Conservation (phyloP, 148 eudicot genomes). For the Chenopodium album region DNA sequence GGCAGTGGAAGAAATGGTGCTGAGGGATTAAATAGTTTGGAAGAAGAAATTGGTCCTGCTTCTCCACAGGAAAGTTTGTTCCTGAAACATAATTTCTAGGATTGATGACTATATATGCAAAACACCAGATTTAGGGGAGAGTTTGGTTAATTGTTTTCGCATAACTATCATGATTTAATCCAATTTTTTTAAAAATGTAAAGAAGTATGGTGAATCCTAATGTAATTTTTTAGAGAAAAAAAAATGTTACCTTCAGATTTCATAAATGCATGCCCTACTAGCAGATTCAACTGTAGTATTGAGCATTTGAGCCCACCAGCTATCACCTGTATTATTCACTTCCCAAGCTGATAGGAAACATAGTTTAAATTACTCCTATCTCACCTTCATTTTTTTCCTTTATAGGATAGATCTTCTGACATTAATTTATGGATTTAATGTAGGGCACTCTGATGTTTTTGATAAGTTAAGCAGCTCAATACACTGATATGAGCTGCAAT, state of each 20-base stretch:
- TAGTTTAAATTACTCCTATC: not conserved
- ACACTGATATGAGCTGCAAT: not conserved
- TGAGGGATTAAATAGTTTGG: constrained; percentile 76
- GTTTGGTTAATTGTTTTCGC: constrained; percentile 19
- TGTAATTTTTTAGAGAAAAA: constrained; percentile 5
- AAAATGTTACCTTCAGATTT: not conserved
- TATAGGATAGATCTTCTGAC: not conserved
- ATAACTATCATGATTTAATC: constrained; percentile 25
- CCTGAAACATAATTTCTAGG: constrained; percentile 81
- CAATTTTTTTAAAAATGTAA: constrained; percentile 24
- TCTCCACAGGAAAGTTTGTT: constrained; percentile 85
- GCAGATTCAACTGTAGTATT: constrained; percentile 18
- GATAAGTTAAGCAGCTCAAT: not conserved
- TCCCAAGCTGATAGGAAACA: not conserved
- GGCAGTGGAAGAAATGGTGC: constrained; percentile 44
- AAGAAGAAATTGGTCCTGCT: constrained; percentile 94
- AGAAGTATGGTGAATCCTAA: constrained; percentile 6
- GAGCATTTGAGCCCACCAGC: not conserved
- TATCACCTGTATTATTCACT: not conserved
- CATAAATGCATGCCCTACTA: constrained; percentile 16
- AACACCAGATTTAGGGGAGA: not conserved
- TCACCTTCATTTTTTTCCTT: not conserved
- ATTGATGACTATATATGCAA: constrained; percentile 3
- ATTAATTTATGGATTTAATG: not conserved
- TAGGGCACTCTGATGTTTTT: too few relatives aligned